Evolutionary conservation across 495 filamentous ascomycete genomes (phyloP).

Genomic region (Annulohypoxylon bovei): DNA sequence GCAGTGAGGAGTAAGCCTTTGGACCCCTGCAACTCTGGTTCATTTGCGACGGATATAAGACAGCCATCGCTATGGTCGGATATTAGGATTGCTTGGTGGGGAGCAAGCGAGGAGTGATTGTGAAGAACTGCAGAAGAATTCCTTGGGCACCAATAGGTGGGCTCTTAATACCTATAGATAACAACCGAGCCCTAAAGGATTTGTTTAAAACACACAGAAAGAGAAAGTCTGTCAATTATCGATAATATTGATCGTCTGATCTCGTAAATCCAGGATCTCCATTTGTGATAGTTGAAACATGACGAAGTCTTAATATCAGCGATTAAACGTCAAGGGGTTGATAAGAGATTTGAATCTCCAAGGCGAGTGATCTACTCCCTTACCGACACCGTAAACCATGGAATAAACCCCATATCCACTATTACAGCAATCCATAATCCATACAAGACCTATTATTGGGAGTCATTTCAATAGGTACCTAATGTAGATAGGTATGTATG

Average conservation of each 20-base stretch:
- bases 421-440: background rate
- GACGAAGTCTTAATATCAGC: background rate
- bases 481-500: no score
- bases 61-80: background rate
- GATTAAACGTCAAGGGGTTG: background rate
- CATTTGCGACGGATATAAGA: background rate
- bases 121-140: background rate
- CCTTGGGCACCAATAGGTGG: background rate
- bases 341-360: conserved; percentile 4
- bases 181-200: background rate
- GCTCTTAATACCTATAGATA: background rate
- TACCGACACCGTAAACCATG: background rate
- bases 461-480: background rate
- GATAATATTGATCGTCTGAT: background rate
- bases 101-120: background rate
- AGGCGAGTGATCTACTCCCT: conserved; percentile 1
- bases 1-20: background rate
- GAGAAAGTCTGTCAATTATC: no score
- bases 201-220: background rate
- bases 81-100: background rate
- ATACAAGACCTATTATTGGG: background rate
- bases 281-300: background rate
- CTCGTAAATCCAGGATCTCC: background rate
- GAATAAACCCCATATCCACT: background rate
- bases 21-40: background rate